Evolutionary conservation across 805 yeast genomes (phyloP).

Genomic region (Saturnispora besseyi): DNA sequence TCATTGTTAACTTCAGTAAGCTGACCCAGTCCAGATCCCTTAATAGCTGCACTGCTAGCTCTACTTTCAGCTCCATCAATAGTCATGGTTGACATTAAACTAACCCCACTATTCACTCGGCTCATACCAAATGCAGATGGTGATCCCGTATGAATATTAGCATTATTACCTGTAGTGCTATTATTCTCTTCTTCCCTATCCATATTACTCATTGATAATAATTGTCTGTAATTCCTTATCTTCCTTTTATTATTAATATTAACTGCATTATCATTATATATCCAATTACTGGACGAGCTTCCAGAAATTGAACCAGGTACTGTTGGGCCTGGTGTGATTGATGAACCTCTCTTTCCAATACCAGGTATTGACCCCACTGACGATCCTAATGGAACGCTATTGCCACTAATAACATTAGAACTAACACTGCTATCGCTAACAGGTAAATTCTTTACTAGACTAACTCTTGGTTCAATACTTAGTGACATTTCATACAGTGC

Average conservation of each 20-base stretch:
- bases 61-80: constrained; percentile 1
- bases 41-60: background rate
- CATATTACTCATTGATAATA: constrained; percentile 2
- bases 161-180: background rate
- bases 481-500: constrained; percentile 71
- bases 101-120: background rate
- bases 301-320: background rate
- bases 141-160: background rate
- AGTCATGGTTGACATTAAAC: background rate
- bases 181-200: constrained; percentile 4
- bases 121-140: background rate
- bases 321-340: background rate
- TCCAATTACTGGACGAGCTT: background rate
- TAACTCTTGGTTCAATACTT: constrained; percentile 64
- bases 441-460: constrained; percentile 17
- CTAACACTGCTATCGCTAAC: background rate
- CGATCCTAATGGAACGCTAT: background rate
- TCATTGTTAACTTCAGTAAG: background rate
- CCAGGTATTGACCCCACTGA: background rate
- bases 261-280: background rate
- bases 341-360: background rate
- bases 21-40: background rate
- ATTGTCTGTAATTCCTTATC: constrained; percentile 6
- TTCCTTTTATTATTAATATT: background rate
- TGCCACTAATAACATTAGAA: background rate